phyloP scores from a whole-genome alignment of 345 rosid species.

The Citrus reticulata region DNA sequence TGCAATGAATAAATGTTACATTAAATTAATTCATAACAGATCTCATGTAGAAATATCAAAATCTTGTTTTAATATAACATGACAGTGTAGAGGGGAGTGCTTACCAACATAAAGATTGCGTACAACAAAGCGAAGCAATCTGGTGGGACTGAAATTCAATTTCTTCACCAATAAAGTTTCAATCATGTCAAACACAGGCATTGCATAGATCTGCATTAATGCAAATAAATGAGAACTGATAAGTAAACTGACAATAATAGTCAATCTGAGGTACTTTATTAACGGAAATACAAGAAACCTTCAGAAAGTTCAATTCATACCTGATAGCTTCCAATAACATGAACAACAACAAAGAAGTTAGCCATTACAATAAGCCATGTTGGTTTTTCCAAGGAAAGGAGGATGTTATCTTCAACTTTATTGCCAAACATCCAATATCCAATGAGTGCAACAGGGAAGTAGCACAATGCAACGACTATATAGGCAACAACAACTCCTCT shows the following conservation, averaged over 20 bases:
- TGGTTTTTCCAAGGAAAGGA: constrained; percentile 53
- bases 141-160: constrained; percentile 39
- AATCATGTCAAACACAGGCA: constrained; percentile 72
- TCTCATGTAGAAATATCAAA: not conserved
- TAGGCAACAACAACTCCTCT: constrained; percentile 69
- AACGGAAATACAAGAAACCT: not conserved
- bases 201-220: constrained; percentile 44
- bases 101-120: constrained; percentile 53
- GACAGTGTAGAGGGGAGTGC: constrained; percentile 6
- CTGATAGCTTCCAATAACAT: constrained; percentile 84
- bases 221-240: not conserved
- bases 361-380: constrained; percentile 67
- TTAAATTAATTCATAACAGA: no score
- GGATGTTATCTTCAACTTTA: constrained; percentile 48
- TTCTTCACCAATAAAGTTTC: constrained; percentile 56
- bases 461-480: constrained; percentile 66
- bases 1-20: constrained; percentile 12
- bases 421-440: constrained; percentile 68
- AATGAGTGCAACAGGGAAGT: constrained; percentile 68
- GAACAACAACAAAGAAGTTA: constrained; percentile 71
- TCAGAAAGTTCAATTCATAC: constrained; percentile 19
- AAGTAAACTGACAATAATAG: not conserved
- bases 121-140: constrained; percentile 37
- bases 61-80: not conserved
- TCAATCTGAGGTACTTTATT: not conserved